Conservation (phyloP, 75 land plant genomes). For the Sequoia sempervirens region DNA sequence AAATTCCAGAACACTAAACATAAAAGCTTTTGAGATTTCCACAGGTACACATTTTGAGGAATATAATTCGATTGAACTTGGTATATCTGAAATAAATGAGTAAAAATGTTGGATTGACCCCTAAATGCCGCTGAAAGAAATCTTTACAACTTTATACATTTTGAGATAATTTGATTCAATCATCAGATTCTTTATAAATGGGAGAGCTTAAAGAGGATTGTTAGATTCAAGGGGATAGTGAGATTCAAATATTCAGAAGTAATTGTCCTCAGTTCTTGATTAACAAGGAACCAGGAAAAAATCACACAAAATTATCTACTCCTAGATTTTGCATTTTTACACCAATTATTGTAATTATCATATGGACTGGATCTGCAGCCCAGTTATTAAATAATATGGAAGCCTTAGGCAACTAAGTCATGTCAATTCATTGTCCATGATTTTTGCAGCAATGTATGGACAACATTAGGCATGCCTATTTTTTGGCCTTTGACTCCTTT, state of each 20-base stretch:
- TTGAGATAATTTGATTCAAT: neutral
- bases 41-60: neutral
- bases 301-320: neutral
- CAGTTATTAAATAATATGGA: neutral
- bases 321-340: neutral
- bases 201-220: neutral
- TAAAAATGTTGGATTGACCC: neutral
- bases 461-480: too few relatives aligned
- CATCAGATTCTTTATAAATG: neutral
- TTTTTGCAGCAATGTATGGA: too few relatives aligned
- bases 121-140: neutral
- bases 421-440: too few relatives aligned
- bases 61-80: neutral
- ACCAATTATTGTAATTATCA: neutral
- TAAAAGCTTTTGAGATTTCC: neutral
- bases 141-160: neutral
- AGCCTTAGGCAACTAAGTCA: neutral
- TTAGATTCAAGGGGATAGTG: too few relatives aligned
- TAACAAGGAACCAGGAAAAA: neutral
- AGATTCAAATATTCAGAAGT: neutral
- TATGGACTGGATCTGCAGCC: neutral
- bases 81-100: constrained; percentile 14
- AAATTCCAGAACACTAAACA: neutral
- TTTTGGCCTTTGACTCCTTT: too few relatives aligned
- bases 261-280: neutral